Conservation (phyloP, 2,329 filamentous ascomycete genomes). For the Calonectria leucothoes region DNA sequence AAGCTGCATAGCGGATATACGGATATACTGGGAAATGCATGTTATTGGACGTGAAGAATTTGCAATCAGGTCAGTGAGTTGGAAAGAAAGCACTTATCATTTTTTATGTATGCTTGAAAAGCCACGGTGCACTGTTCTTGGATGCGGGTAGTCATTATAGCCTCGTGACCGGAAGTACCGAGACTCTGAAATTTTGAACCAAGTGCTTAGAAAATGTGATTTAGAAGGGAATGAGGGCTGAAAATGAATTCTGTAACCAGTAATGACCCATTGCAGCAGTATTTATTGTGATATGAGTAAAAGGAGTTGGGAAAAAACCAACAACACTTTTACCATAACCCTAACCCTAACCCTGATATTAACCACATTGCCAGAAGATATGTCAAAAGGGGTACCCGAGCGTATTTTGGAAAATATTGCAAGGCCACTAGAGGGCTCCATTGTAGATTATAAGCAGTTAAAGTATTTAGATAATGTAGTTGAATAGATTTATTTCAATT, state of each 20-base stretch:
- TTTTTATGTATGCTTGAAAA: neutral
- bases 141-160: too few relatives aligned
- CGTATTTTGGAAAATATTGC: fast-evolving
- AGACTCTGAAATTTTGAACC: too few relatives aligned
- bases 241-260: too few relatives aligned
- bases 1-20: conserved; percentile 1
- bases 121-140: too few relatives aligned
- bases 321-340: neutral
- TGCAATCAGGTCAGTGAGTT: neutral
- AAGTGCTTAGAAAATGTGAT: too few relatives aligned
- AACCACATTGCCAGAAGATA: neutral
- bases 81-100: too few relatives aligned
- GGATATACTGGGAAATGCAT: neutral
- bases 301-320: too few relatives aligned
- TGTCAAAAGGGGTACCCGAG: neutral
- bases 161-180: too few relatives aligned
- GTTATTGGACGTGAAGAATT: neutral
- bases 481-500: neutral
- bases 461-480: neutral
- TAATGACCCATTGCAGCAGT: too few relatives aligned
- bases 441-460: neutral
- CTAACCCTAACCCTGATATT: neutral
- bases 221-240: too few relatives aligned
- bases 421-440: neutral
- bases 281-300: too few relatives aligned